Percentiles rank a stretch among this genome's conserved stretches.
Evolutionary conservation across 805 yeast genomes (phyloP).

Genomic region (Ogataea minuta): DNA sequence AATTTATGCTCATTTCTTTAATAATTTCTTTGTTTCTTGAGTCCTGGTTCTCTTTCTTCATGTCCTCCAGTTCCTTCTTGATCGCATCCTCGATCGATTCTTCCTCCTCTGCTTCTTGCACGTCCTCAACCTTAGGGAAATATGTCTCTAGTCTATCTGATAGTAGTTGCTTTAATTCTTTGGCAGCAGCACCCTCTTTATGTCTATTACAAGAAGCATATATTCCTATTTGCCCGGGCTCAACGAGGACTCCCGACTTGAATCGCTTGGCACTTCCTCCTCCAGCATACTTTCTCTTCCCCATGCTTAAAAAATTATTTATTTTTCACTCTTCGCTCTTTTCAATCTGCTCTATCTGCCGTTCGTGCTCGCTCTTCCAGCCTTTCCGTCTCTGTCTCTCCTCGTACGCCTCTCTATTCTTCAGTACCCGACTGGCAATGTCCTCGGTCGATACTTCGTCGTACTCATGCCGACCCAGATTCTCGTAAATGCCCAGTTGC

Average conservation of each 20-base stretch:
- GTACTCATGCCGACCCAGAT: slow-evolving; percentile 55
- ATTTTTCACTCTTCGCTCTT: slow-evolving; percentile 1
- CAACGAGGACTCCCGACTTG: slow-evolving; percentile 51
- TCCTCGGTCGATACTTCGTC: slow-evolving; percentile 64
- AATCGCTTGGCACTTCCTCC: slow-evolving; percentile 34
- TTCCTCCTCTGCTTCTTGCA: slow-evolving; percentile 36
- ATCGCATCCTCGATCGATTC: slow-evolving; percentile 75
- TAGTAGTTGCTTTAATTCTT: slow-evolving; percentile 63
- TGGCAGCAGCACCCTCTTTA: slow-evolving; percentile 73
- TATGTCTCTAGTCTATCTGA: slow-evolving; percentile 49
- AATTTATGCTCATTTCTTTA: slow-evolving; percentile 60
- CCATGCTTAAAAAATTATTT: slow-evolving; percentile 18
- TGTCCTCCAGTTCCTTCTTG: slow-evolving; percentile 61
- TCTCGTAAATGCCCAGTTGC: slow-evolving; percentile 37
- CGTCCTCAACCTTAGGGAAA: slow-evolving; percentile 36
- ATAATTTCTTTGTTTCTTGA: slow-evolving; percentile 45
- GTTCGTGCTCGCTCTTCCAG: slow-evolving; percentile 62
- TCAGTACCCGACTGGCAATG: slow-evolving; percentile 72
- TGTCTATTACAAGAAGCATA: slow-evolving; percentile 87
- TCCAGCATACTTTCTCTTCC: slow-evolving; percentile 26
- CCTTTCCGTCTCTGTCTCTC: slow-evolving; percentile 88
- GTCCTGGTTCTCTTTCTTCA: slow-evolving; percentile 45
- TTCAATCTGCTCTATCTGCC: slow-evolving; percentile 13
- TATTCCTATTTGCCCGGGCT: slow-evolving; percentile 83
- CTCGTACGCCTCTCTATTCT: slow-evolving; percentile 67